Evolutionary conservation across 2,329 filamentous ascomycete species (phyloP).

Genomic region (Calonectria henricotiae): DNA sequence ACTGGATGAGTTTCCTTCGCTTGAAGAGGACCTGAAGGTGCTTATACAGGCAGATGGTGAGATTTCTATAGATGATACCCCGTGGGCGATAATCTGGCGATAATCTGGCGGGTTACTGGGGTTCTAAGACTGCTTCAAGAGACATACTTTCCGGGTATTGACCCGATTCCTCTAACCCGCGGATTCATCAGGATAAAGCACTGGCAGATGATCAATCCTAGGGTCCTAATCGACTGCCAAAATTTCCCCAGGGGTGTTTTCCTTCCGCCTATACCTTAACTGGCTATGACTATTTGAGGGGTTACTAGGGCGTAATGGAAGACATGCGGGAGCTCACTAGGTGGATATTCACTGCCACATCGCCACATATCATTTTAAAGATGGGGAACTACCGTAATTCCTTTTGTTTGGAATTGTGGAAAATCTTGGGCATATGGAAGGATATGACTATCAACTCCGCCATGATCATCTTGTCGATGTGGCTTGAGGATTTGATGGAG

Average conservation of each 20-base stretch:
- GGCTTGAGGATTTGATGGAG: conserved; percentile 30
- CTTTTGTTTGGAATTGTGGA: not conserved
- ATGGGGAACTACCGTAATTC: too few species aligned
- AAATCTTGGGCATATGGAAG: not conserved
- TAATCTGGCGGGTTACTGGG: conserved; percentile 1
- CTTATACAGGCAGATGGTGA: not conserved
- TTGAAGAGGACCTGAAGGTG: not conserved
- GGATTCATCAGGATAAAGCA: not conserved
- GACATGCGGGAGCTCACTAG: not conserved
- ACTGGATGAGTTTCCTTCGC: not conserved
- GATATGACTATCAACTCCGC: too few species aligned
- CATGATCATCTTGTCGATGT: not conserved
- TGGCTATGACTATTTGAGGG: not conserved
- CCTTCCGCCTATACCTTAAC: too few species aligned
- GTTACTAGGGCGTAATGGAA: rapidly evolving
- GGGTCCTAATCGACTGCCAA: not conserved
- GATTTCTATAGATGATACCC: not conserved
- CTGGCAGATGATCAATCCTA: not conserved
- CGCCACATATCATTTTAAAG: not conserved
- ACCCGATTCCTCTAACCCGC: not conserved
- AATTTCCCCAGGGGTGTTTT: too few species aligned
- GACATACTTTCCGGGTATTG: not conserved
- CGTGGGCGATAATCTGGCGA: not conserved
- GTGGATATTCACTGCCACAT: conserved; percentile 4
- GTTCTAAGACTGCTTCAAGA: not conserved